Percentiles rank a stretch among this genome's conserved stretches.
phyloP scores from a whole-genome alignment of 805 yeast genomes.

The Candida tibetensis region DNA sequence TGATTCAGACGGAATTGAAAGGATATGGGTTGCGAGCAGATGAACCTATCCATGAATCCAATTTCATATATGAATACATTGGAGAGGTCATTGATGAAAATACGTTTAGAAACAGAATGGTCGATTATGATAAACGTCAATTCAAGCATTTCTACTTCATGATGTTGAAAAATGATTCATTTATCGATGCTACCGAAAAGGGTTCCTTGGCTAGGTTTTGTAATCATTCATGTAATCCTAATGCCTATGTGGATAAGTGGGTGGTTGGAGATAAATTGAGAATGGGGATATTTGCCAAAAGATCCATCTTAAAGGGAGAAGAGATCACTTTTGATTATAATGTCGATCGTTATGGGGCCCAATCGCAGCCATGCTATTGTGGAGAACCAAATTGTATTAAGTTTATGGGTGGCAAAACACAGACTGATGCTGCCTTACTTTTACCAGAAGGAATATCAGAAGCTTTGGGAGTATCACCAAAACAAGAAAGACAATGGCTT shows the following conservation, averaged over 20 bases:
- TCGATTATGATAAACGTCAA: conserved; percentile 64
- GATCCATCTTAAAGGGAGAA: conserved; percentile 71
- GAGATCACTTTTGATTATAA: conserved; percentile 91
- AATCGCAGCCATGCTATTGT: conserved; percentile 91
- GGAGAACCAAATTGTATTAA: conserved; percentile 92
- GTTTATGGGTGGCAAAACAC: conserved; percentile 94
- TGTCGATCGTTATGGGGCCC: conserved; percentile 95
- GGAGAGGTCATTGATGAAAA: conserved; percentile 90
- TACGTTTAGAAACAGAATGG: conserved; percentile 71
- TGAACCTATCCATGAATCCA: conserved; percentile 50
- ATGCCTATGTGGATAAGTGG: conserved; percentile 96
- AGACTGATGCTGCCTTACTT: conserved; percentile 83
- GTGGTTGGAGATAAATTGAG: conserved; percentile 84
- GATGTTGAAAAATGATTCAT: conserved; percentile 92
- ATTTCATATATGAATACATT: conserved; percentile 86
- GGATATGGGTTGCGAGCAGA: conserved; percentile 89
- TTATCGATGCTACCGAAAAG: conserved; percentile 88
- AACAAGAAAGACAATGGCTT: conserved; percentile 70
- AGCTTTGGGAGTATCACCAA: conserved; percentile 73
- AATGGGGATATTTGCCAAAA: conserved; percentile 93
- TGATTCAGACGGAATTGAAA: conserved; percentile 78
- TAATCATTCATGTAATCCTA: conserved; percentile 94
- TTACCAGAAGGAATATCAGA: conserved; percentile 81
- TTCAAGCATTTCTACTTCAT: conserved; percentile 87
- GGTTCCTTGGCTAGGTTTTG: conserved; percentile 91